A percentile compares a stretch with the other conserved stretches of the same genome.
phyloP scores from a whole-genome alignment of 2,329 filamentous ascomycete species.

The Simplicillium sp. region DNA sequence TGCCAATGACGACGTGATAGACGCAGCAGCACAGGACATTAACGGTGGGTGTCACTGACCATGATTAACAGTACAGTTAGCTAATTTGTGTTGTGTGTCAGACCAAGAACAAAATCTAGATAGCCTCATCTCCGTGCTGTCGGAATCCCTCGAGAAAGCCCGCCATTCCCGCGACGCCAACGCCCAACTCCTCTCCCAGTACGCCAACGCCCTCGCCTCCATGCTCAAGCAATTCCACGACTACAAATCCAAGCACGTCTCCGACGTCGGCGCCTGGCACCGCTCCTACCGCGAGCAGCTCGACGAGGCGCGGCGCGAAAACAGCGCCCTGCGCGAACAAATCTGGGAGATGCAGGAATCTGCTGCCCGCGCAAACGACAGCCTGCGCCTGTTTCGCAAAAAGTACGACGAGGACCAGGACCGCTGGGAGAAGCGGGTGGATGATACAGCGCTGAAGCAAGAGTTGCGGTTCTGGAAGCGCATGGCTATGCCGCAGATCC shows the following conservation, averaged over 20 bases:
- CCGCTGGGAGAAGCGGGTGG: conserved; percentile 42
- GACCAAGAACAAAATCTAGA: conserved; percentile 53
- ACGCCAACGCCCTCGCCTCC: conserved; percentile 44
- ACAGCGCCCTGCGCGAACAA: conserved; percentile 51
- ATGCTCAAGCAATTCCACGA: conserved; percentile 57
- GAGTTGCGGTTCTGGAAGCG: conserved; percentile 59
- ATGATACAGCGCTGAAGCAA: conserved; percentile 42
- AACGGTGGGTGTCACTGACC: conserved; percentile 38
- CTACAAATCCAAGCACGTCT: conserved; percentile 54
- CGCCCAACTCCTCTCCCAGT: conserved; percentile 46
- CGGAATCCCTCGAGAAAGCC: conserved; percentile 52
- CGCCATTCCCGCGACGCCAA: conserved; percentile 53
- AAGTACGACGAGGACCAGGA: conserved; percentile 46
- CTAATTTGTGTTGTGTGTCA: no score
- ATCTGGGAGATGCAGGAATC: conserved; percentile 58
- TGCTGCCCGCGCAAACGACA: conserved; percentile 47
- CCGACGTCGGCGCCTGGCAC: conserved; percentile 55
- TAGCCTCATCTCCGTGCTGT: conserved; percentile 48
- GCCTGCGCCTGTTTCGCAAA: conserved; percentile 46
- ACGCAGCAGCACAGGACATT: conserved; percentile 44
- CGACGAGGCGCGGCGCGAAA: conserved; percentile 55
- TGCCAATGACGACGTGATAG: conserved; percentile 49
- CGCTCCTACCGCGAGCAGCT: conserved; percentile 55
- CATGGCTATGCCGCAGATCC: conserved; percentile 51
- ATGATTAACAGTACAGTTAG: no score